These are phyloP conservation scores for Amyloporia xantha DNA, from an alignment of 768 basidiomycete genomes.

Conservation along the genomic window DNA sequence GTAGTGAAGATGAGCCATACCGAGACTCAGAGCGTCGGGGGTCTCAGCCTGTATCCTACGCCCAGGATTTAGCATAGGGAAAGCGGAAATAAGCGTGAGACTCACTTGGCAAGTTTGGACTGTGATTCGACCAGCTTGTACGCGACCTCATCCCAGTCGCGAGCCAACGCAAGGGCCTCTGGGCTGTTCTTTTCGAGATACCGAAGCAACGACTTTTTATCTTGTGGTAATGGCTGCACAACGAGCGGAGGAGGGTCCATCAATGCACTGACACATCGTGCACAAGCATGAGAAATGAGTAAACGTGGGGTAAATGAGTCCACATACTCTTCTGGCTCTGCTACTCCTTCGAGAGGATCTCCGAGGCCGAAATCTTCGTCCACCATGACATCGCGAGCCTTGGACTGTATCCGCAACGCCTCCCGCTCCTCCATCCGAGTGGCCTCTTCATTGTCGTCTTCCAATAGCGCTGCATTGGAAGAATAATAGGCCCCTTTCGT, in stretches of 20 bases:
- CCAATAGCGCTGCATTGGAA: conserved; percentile 73
- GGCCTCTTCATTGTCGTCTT: conserved; percentile 85
- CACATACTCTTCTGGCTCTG: conserved; percentile 25
- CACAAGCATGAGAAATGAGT: no score
- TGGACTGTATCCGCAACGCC: conserved; percentile 70
- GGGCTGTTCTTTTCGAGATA: conserved; percentile 72
- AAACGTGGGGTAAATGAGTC: background rate
- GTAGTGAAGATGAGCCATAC: conserved; percentile 80
- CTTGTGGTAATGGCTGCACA: conserved; percentile 37
- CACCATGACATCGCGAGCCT: conserved; percentile 21
- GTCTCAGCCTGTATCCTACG: conserved; percentile 22
- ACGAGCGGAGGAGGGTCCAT: conserved; percentile 32
- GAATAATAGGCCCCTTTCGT: conserved; percentile 80
- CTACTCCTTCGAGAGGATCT: conserved; percentile 24
- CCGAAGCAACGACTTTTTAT: conserved; percentile 54
- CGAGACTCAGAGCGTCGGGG: conserved; percentile 49
- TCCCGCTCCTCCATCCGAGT: conserved; percentile 87
- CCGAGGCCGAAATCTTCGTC: background rate
- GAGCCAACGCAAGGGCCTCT: conserved; percentile 71
- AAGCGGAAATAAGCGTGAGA: no score
- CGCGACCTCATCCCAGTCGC: conserved; percentile 77
- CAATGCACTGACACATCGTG: no score
- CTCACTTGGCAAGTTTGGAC: conserved; percentile 47
- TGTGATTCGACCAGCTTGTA: conserved; percentile 44
- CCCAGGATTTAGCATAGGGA: no score